Evolutionary conservation across 768 basidiomycete species (phyloP).

Genomic region (Suillus cothurnatus): DNA sequence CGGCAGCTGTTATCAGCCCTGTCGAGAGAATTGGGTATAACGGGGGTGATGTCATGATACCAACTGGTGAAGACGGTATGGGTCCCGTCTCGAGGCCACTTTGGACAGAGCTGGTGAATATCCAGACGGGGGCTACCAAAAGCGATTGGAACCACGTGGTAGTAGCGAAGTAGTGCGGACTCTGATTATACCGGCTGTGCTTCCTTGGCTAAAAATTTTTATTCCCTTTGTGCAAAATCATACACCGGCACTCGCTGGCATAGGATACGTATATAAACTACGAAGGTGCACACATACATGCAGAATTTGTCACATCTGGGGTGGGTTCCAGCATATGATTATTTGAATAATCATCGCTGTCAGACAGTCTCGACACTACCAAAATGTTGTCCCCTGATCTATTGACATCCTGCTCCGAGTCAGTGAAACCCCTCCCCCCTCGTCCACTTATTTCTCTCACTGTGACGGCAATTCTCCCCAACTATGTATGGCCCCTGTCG

Average conservation of each 20-base stretch:
- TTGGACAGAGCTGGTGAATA: conserved; percentile 51
- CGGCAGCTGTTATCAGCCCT: conserved; percentile 55
- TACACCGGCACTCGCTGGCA: not conserved
- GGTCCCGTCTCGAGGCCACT: conserved; percentile 61
- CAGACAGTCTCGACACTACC: no score
- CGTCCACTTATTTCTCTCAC: no score
- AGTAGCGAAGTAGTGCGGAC: conserved; percentile 18
- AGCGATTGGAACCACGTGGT: conserved; percentile 80
- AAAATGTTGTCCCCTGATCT: no score
- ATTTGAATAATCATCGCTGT: no score
- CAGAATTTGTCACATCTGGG: no score
- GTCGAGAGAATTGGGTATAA: conserved; percentile 61
- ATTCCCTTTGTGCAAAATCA: not conserved
- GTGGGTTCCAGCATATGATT: no score
- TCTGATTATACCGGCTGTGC: not conserved
- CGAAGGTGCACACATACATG: not conserved
- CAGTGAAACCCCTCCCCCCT: no score
- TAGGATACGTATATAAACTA: not conserved
- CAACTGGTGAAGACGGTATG: conserved; percentile 69
- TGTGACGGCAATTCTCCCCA: no score
- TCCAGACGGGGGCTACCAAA: conserved; percentile 75
- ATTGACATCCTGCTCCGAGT: no score
- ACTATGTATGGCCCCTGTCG: no score
- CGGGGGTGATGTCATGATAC: conserved; percentile 53
- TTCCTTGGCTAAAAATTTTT: not conserved